Base-by-base conservation (phyloP, 495 filamentous ascomycete species). In the Hypoxylon trugodes region DNA sequence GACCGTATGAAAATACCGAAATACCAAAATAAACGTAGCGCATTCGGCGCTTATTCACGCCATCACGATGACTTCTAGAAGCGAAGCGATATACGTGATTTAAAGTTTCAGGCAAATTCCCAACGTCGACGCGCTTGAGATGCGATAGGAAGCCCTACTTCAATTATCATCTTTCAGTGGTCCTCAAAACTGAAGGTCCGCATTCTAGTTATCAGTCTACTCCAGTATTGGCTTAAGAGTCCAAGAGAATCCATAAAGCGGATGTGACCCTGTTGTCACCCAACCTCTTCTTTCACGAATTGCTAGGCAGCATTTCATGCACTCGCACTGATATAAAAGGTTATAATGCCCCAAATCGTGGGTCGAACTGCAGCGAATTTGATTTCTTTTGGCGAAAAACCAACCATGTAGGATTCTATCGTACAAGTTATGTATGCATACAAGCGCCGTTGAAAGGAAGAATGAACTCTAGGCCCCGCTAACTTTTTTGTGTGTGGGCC, bases 211-310 rank as follows among this genome's bases (percentile, higher is more conserved):
- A 22, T 13, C 25, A 5, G 8, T n/a, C 19, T 86, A 76, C 3
- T 82, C 78, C 10, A 65, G 61, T 43, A 76, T 81, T 16, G 84
- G 84, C 57, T 86, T 87, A 68, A 86, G n/a, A n/a, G 79, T 3
- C 83, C 82, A 25, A 83, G 82, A 13, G 41, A 51, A 38, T 7
- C 35, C 53, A 45, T 48, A 26, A 7, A n/a, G n/a, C 25, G 22
- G 45, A 56, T 55, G 45, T 41, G 45, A 60, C 65, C 52, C 45
- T 60, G 38, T 63, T 65, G 37, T 69, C 54, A 62, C 61, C 66
- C 59, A 66, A 71, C 30, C 7, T 22, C 42, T 45, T n/a, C 21
- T 43, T 38, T 51, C 36, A 18, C 21, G 3, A 22, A 32, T 18
- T 47, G 25, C 5, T 41, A 56, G 48, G 48, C 49, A 64, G 26